A percentile compares a stretch with the other conserved stretches of the same genome.
Evolutionary conservation across 164 flowering plant genomes (phyloP).

Genomic region (Santalum album): DNA sequence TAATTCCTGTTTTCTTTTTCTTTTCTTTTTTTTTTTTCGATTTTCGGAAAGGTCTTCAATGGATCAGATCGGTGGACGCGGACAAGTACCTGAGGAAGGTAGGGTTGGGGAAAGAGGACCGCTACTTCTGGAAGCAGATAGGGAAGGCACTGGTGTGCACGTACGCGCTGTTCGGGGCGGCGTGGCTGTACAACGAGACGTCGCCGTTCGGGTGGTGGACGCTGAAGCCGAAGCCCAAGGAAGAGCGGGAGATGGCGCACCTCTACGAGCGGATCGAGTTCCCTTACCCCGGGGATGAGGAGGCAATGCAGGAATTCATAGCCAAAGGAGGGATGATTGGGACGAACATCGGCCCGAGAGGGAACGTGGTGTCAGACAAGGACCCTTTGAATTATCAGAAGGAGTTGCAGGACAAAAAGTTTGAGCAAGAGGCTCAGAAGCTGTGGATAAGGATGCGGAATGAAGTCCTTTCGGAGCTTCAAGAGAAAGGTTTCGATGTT

Average conservation of each 20-base stretch:
- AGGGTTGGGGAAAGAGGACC: constrained; percentile 69
- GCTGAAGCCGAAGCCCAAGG: constrained; percentile 70
- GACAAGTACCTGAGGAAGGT: constrained; percentile 40
- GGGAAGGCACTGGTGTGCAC: constrained; percentile 69
- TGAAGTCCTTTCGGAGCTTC: constrained; percentile 77
- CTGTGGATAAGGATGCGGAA: constrained; percentile 87
- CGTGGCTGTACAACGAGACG: constrained; percentile 76
- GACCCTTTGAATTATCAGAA: constrained; percentile 45
- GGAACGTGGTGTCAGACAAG: constrained; percentile 40
- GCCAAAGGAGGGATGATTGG: constrained; percentile 84
- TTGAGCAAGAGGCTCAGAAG: constrained; percentile 67
- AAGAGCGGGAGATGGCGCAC: constrained; percentile 79
- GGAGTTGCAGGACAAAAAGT: constrained; percentile 58
- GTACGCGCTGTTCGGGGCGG: constrained; percentile 54
- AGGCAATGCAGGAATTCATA: constrained; percentile 82
- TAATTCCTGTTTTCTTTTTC: not conserved
- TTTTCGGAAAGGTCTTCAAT: constrained; percentile 17
- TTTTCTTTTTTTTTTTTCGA: not conserved
- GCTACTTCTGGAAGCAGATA: constrained; percentile 68
- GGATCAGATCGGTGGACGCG: constrained; percentile 18
- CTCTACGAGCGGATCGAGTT: constrained; percentile 61
- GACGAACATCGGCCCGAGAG: constrained; percentile 75
- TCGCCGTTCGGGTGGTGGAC: constrained; percentile 96
- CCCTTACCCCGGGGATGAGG: constrained; percentile 90
- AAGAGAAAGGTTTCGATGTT: constrained; percentile 71